A percentile compares a stretch with the other conserved stretches of the same genome.
Conservation (phyloP, 202 grass and related monocot genomes). For the Zoysia matrella region DNA sequence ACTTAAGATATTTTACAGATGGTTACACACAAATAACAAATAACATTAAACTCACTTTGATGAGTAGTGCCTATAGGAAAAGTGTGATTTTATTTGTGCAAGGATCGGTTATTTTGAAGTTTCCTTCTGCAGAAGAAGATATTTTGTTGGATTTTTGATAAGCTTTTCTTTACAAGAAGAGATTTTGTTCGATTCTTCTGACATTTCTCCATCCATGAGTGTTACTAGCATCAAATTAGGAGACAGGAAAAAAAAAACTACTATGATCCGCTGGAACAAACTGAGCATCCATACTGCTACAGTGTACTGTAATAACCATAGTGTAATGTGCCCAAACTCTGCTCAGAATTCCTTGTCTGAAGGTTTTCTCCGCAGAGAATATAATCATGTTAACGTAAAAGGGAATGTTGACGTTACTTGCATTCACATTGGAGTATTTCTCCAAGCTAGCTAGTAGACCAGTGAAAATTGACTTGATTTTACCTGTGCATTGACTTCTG, state of each 20-base stretch:
- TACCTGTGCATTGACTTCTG: constrained; percentile 88
- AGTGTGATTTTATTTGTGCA: too few species aligned
- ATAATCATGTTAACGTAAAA: neutral
- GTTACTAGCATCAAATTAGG: constrained; percentile 24
- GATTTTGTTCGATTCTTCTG: neutral
- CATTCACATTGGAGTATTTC: constrained; percentile 4
- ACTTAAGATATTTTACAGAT: neutral
- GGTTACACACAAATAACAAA: neutral
- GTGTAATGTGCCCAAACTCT: constrained; percentile 23
- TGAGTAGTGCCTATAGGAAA: neutral
- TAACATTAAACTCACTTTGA: neutral
- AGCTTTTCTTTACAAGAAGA: too few species aligned
- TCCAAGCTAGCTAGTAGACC: neutral
- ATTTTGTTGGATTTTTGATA: neutral
- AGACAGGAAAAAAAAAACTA: neutral
- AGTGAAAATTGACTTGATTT: constrained; percentile 32
- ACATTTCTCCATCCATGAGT: neutral
- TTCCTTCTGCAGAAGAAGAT: neutral
- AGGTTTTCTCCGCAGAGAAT: constrained; percentile 26
- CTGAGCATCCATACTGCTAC: constrained; percentile 17
- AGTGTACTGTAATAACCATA: constrained; percentile 13
- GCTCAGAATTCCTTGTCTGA: constrained; percentile 33
- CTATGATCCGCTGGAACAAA: constrained; percentile 9
- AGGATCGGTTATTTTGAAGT: too few species aligned
- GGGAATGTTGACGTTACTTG: constrained; percentile 29